These are phyloP conservation scores for Serendipita vermifera DNA, from an alignment of 768 basidiomycete species.

Conservation along the genomic window DNA sequence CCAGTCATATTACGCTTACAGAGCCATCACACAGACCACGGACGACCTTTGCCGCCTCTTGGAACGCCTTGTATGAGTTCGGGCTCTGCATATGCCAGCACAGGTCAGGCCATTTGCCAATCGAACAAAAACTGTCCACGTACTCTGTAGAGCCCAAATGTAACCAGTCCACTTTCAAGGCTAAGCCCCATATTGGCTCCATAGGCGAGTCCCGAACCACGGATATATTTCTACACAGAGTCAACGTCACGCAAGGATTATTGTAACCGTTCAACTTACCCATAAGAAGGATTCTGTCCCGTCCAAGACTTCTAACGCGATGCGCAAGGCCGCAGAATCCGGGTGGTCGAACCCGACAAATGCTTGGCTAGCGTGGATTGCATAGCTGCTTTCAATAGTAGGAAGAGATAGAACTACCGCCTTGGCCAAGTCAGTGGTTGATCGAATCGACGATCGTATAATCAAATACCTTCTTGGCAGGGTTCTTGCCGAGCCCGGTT, in stretches of 20 bases:
- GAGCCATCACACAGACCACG: slow-evolving; percentile 68
- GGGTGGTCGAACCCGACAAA: slow-evolving; percentile 69
- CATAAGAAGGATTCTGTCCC: slow-evolving; percentile 91
- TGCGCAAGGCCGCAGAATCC: slow-evolving; percentile 70
- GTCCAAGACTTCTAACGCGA: slow-evolving; percentile 80
- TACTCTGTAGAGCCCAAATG: slow-evolving; percentile 70
- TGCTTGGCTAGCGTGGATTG: slow-evolving; percentile 61
- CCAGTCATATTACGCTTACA: slow-evolving; percentile 31
- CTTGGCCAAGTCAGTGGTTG: slow-evolving; percentile 27
- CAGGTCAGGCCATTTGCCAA: too few species aligned
- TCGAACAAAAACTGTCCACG: slow-evolving; percentile 23
- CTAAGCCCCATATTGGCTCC: slow-evolving; percentile 67
- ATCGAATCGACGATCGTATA: slow-evolving; percentile 1
- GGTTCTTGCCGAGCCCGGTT: slow-evolving; percentile 59
- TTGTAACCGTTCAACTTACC: slow-evolving; percentile 32
- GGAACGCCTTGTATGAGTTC: slow-evolving; percentile 62
- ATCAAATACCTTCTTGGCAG: slow-evolving; percentile 46
- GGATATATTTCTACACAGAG: slow-evolving; percentile 58
- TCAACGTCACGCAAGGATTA: neutral
- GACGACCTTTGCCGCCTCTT: slow-evolving; percentile 67
- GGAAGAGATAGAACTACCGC: slow-evolving; percentile 79
- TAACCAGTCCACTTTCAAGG: slow-evolving; percentile 62
- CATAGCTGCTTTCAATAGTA: slow-evolving; percentile 89
- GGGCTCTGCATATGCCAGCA: slow-evolving; percentile 65
- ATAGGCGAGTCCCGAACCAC: slow-evolving; percentile 90